Conservation (phyloP, 1,139 yeast genomes). For the Nadsonia starkeyi-henricii region DNA sequence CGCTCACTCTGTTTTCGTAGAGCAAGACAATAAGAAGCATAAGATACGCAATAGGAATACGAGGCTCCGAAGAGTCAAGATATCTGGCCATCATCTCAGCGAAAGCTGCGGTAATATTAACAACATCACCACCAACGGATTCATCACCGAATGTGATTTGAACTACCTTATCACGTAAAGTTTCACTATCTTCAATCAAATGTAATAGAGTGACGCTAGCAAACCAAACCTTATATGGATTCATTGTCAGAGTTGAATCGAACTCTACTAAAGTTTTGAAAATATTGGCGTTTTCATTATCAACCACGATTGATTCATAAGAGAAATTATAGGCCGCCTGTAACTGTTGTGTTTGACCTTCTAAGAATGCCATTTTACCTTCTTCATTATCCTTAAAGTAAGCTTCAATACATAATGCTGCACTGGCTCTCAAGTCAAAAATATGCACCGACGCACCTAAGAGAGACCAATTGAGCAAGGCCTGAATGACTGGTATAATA, state of each 20-base stretch:
- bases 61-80: conserved; percentile 50
- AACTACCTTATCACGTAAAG: conserved; percentile 38
- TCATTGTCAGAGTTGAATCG: conserved; percentile 59
- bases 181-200: conserved; percentile 41
- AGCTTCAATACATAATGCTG: conserved; percentile 51
- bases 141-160: conserved; percentile 50
- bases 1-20: conserved; percentile 64
- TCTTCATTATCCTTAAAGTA: conserved; percentile 52
- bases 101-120: conserved; percentile 65
- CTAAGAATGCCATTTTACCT: conserved; percentile 45
- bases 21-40: conserved; percentile 67
- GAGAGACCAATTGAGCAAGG: conserved; percentile 72
- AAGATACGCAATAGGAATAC: conserved; percentile 67
- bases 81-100: conserved; percentile 62
- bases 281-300: conserved; percentile 31
- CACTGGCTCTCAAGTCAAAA: conserved; percentile 67
- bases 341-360: conserved; percentile 46
- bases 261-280: conserved; percentile 62
- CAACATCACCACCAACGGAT: conserved; percentile 55
- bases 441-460: conserved; percentile 67
- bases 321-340: conserved; percentile 8
- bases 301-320: conserved; percentile 4
- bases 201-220: conserved; percentile 54
- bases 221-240: conserved; percentile 85
- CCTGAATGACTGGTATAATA: conserved; percentile 53